A percentile compares a stretch with the other conserved stretches of the same genome.
These are phyloP conservation scores for Yamadazyma mexicana DNA, from an alignment of 1,139 yeast genomes.

Conservation along the genomic window DNA sequence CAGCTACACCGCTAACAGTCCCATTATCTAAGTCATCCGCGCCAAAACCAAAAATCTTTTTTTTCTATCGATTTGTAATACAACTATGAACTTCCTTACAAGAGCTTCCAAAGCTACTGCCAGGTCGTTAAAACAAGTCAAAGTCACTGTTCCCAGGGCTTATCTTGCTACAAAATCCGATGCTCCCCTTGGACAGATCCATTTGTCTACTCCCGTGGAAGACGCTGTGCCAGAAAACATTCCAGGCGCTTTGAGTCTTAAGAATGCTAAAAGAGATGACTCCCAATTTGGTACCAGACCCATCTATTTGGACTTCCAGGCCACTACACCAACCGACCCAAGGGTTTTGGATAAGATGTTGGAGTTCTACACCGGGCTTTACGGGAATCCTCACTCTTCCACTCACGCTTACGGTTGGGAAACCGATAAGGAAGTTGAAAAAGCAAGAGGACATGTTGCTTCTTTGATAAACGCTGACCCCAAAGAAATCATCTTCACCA, in stretches of 20 bases:
- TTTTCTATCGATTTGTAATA: constrained; percentile 1
- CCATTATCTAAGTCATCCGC: constrained; percentile 1
- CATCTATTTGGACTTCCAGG: constrained; percentile 92
- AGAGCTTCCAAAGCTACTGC: not conserved
- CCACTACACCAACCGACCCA: constrained; percentile 98
- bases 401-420: constrained; percentile 99
- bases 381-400: constrained; percentile 96
- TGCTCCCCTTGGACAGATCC: constrained; percentile 12
- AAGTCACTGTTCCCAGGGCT: not conserved
- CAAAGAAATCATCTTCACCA: constrained; percentile 92
- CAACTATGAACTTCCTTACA: constrained; percentile 1
- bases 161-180: constrained; percentile 4
- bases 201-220: constrained; percentile 15
- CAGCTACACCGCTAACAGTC: not conserved
- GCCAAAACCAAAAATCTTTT: not conserved
- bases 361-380: constrained; percentile 86
- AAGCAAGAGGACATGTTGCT: constrained; percentile 81
- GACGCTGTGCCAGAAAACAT: constrained; percentile 25
- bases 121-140: not conserved
- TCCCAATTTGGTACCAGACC: constrained; percentile 70
- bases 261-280: constrained; percentile 48
- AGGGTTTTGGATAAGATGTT: constrained; percentile 94
- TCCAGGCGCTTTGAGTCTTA: constrained; percentile 47
- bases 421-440: constrained; percentile 88
- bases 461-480: constrained; percentile 88